Conservation (phyloP, 139 green algal genomes). For the Dunaliella primolecta region DNA sequence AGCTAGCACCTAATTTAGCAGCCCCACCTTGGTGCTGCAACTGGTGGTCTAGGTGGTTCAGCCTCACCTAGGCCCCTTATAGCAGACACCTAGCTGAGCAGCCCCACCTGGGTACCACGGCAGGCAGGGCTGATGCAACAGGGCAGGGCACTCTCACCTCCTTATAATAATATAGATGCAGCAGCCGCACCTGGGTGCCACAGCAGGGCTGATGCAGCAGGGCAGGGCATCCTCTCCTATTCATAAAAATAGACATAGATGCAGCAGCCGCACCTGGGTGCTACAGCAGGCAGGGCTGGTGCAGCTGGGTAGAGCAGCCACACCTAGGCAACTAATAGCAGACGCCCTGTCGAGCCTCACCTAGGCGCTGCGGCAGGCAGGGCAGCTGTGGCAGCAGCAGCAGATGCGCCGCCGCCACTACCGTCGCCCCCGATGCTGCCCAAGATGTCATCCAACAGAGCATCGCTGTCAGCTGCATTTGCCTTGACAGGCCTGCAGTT, state of each 20-base stretch:
- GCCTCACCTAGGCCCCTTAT: not conserved
- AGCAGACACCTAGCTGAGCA: not conserved
- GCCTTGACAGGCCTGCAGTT: slow-evolving; percentile 4
- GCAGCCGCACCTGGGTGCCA: not conserved
- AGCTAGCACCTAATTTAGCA: too few species aligned
- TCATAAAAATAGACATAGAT: not conserved
- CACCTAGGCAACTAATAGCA: too few species aligned
- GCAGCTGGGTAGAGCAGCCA: too few species aligned
- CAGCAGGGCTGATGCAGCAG: not conserved
- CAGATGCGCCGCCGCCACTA: not conserved
- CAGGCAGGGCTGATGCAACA: not conserved
- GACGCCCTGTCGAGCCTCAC: too few species aligned
- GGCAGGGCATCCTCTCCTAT: too few species aligned
- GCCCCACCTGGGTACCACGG: not conserved
- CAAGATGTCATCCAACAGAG: slow-evolving; percentile 80
- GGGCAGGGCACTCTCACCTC: too few species aligned
- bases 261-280: not conserved
- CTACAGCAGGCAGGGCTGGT: not conserved
- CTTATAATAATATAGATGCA: too few species aligned
- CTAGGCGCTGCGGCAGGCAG: not conserved
- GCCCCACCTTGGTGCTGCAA: not conserved
- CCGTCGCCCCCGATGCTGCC: slow-evolving; percentile 36
- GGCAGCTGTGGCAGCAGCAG: too few species aligned
- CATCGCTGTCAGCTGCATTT: slow-evolving; percentile 51
- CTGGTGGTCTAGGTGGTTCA: not conserved